phyloP scores from a whole-genome alignment of 1,139 yeast species.

The Magnusiomyces suaveolens region DNA sequence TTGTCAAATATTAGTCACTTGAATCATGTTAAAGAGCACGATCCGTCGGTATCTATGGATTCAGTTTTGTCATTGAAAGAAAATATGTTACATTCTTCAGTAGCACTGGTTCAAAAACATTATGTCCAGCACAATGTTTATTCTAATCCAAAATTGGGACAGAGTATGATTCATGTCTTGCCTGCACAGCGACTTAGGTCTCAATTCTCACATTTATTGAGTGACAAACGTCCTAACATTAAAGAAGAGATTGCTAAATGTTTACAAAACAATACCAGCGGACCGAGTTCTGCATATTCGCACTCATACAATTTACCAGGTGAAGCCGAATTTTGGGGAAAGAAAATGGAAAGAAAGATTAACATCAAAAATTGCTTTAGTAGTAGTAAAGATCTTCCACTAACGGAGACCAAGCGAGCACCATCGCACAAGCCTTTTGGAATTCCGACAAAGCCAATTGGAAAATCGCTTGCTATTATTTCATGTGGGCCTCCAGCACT shows the following conservation, averaged over 20 bases:
- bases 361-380: not conserved
- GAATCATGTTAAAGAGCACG: too few species aligned
- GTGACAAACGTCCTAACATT: conserved; percentile 11
- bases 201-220: conserved; percentile 8
- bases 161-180: not conserved
- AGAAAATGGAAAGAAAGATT: not conserved
- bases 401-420: too few species aligned
- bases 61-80: not conserved
- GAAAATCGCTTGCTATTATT: conserved; percentile 18
- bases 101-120: not conserved
- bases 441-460: not conserved
- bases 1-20: too few species aligned
- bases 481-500: conserved; percentile 27
- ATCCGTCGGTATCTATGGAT: not conserved
- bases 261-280: not conserved
- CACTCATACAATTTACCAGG: not conserved
- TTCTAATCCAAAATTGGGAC: not conserved
- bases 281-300: not conserved
- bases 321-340: not conserved
- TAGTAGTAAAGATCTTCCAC: not conserved
- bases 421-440: too few species aligned
- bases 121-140: not conserved
- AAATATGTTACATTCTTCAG: not conserved
- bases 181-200: conserved; percentile 8
- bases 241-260: conserved; percentile 11